These are phyloP conservation scores for Ceratobasidium sp. DNA, from an alignment of 1,284 basidiomycete genomes.

Conservation along the genomic window DNA sequence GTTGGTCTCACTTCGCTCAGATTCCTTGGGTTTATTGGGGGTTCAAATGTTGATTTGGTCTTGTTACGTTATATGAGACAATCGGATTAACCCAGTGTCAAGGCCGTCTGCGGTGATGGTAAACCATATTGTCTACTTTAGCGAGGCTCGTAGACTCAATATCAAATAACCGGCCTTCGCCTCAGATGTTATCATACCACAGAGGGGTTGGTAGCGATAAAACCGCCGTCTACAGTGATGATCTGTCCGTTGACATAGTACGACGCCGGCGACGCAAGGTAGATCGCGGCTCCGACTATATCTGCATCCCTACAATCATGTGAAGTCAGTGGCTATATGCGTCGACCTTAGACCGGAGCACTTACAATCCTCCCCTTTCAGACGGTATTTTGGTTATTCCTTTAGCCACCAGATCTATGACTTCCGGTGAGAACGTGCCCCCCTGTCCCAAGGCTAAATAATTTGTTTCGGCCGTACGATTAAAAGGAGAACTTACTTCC, in stretches of 20 bases:
- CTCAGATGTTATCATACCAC: constrained; percentile 1
- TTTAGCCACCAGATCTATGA: constrained; percentile 66
- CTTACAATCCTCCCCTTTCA: constrained; percentile 72
- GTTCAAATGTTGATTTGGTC: too few relatives aligned
- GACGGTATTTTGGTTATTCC: constrained; percentile 69
- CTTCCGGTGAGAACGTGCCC: constrained; percentile 51
- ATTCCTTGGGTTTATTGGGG: too few relatives aligned
- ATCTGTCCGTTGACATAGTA: constrained; percentile 80
- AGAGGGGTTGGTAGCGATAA: constrained; percentile 74
- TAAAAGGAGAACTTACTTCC: constrained; percentile 49
- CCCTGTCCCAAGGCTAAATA: constrained; percentile 9
- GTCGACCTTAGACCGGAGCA: constrained; percentile 48
- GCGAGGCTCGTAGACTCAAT: too few relatives aligned
- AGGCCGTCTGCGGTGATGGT: too few relatives aligned
- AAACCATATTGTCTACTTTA: too few relatives aligned
- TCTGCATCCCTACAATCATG: constrained; percentile 64
- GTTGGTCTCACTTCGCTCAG: too few relatives aligned
- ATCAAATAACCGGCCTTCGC: neutral
- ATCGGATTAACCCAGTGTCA: too few relatives aligned
- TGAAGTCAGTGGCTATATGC: neutral
- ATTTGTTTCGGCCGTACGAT: neutral
- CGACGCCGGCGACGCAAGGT: constrained; percentile 74
- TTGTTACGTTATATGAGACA: too few relatives aligned
- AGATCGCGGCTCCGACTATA: constrained; percentile 78
- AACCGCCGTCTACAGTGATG: constrained; percentile 77